Percentiles rank a stretch among this genome's conserved stretches.
Conservation (phyloP, 1,284 basidiomycete species). For the Rhodotorula glutinis region DNA sequence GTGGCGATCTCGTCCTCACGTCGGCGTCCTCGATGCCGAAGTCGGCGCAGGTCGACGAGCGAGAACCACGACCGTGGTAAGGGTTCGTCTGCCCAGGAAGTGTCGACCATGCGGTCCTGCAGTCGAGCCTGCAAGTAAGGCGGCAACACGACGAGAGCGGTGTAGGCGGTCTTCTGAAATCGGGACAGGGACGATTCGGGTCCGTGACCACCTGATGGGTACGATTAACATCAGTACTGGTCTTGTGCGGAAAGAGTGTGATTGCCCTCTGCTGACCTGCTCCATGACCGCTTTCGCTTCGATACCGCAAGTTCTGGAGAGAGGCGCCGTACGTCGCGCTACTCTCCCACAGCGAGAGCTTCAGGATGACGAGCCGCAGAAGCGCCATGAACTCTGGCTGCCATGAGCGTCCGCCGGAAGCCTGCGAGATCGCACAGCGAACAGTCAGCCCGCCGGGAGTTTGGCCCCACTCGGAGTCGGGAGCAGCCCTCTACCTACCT, state of each 20-base stretch:
- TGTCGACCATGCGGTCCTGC: constrained; percentile 39
- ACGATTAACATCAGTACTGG: background rate
- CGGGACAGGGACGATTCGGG: constrained; percentile 16
- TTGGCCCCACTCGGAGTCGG: too few relatives aligned
- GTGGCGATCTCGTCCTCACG: constrained; percentile 42
- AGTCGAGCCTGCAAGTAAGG: constrained; percentile 36
- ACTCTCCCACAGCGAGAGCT: constrained; percentile 74
- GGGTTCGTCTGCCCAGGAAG: constrained; percentile 43
- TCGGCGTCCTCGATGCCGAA: constrained; percentile 38
- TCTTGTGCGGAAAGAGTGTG: too few relatives aligned
- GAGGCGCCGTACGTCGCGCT: constrained; percentile 86
- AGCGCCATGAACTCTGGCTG: constrained; percentile 78
- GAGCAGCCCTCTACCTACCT: background rate
- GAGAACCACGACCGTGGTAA: constrained; percentile 32
- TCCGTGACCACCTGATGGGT: constrained; percentile 9
- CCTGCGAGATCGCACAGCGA: background rate
- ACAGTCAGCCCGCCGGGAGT: too few relatives aligned
- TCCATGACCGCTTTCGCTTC: constrained; percentile 42
- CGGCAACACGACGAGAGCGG: constrained; percentile 34
- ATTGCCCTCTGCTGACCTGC: background rate
- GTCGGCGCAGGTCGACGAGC: constrained; percentile 32
- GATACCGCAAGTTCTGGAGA: constrained; percentile 72
- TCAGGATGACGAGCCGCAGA: constrained; percentile 75
- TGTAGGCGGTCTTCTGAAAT: constrained; percentile 33
- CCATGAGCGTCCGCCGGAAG: constrained; percentile 57